Base-by-base conservation (phyloP, 495 filamentous ascomycete genomes). In the Wilcoxina mikolae region DNA sequence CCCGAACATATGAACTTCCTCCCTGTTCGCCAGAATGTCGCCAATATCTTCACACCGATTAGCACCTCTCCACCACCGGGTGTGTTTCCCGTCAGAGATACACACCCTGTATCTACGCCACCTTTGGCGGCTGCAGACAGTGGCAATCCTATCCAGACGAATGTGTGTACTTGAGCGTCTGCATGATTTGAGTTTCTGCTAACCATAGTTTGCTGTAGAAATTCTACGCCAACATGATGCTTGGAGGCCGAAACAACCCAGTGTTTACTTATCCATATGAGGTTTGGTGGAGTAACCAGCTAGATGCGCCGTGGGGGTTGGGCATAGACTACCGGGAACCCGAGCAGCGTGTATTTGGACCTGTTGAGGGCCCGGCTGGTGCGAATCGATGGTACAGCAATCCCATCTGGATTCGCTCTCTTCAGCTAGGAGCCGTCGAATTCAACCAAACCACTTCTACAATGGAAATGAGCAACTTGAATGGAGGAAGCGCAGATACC, bases 181-280 rank as follows among this genome's bases (percentile, higher is more conserved):
- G 7, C 10, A 31, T 5, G 24, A 25, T 27, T 25, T 7, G 46
- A 11, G 46, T 28, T n/a, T 10, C 15, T 26, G 50, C 50, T 38
- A 17, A 41, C 50, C 9, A 24, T 41, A 31, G 25, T 27, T 29
- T n/a, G n/a, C n/a, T n/a, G 24, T 5, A 53, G 15, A 56, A 56
- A 61, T 95, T 95, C 68, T 93, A 93, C 61, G 79, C 79, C 51
- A 93, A 90, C 43, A 80, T 94, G 59, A 90, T 88, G 62, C 71
- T 95, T 1, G 85, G 80, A 3, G 75, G 68, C 46, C 88, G 93
- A 67, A 76, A 71, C 4, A 74, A 76, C 33, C 73, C 80, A 2
- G 76, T 79, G 0, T 95, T 84, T 72, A 84, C 84, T 2, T 83
- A 90, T 67, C 89, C 89, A 9, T 95, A 94, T 66, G 80, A 82